Conservation (phyloP, 805 yeast genomes). For the Scheffersomyces stipitis region DNA sequence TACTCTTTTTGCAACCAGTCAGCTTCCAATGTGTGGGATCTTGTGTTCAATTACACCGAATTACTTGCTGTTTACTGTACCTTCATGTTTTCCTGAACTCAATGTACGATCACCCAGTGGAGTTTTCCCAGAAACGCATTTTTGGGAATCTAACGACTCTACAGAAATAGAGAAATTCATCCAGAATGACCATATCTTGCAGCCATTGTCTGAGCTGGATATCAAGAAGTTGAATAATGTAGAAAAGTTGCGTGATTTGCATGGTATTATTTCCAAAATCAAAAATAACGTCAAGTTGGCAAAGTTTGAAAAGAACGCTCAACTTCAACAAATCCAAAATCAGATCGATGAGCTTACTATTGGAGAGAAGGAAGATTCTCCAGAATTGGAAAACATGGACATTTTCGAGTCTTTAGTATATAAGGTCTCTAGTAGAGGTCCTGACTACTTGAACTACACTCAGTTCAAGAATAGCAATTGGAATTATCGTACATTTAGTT, state of each 20-base stretch:
- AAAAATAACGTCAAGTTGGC: slow-evolving; percentile 29
- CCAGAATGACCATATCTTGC: slow-evolving; percentile 5
- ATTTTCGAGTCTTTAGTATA: slow-evolving; percentile 2
- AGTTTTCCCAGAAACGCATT: too few species aligned
- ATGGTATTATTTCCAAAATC: slow-evolving; percentile 19
- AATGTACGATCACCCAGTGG: too few species aligned
- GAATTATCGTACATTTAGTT: slow-evolving; percentile 49
- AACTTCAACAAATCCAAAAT: slow-evolving; percentile 8
- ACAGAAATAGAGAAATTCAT: slow-evolving; percentile 8
- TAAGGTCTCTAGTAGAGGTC: slow-evolving; percentile 50
- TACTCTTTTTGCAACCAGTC: background rate
- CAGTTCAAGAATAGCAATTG: slow-evolving; percentile 6
- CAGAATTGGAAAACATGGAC: slow-evolving; percentile 1
- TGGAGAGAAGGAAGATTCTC: slow-evolving; percentile 1
- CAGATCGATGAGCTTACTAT: slow-evolving; percentile 12
- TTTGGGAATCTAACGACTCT: slow-evolving; percentile 13
- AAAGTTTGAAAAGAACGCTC: slow-evolving; percentile 10
- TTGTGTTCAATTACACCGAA: slow-evolving; percentile 23
- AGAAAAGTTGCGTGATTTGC: slow-evolving; percentile 25
- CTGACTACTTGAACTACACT: slow-evolving; percentile 44
- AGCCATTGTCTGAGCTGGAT: slow-evolving; percentile 16
- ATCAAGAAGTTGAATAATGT: slow-evolving; percentile 27
- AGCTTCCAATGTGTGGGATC: slow-evolving; percentile 66
- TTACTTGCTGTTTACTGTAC: too few species aligned
- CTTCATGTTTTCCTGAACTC: too few species aligned